Percentiles rank a stretch among this genome's conserved stretches.
Conservation (phyloP, 1,284 basidiomycete species). For the Cutaneotrichosporon sp. region DNA sequence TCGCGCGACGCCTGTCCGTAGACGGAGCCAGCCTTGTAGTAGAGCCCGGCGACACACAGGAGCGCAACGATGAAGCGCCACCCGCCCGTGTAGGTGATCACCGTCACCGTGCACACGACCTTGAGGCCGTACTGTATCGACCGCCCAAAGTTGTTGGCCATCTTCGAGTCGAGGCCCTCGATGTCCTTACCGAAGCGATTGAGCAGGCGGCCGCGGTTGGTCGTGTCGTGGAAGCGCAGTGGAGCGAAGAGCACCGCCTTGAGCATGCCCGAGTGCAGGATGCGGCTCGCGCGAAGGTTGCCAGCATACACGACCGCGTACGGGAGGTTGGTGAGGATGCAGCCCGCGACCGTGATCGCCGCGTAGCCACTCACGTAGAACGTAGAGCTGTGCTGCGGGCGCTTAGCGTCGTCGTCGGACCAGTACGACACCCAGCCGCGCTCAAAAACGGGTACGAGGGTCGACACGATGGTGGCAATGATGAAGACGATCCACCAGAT, state of each 20-base stretch:
- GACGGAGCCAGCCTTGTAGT: conserved; percentile 61
- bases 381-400: conserved; percentile 57
- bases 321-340: conserved; percentile 43
- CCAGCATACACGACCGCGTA: conserved; percentile 59
- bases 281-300: conserved; percentile 67
- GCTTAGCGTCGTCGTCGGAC: conserved; percentile 32
- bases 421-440: conserved; percentile 74
- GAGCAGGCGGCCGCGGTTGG: conserved; percentile 78
- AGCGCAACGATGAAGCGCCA: conserved; percentile 68
- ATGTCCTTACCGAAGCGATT: conserved; percentile 95
- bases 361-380: conserved; percentile 82
- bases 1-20: conserved; percentile 86
- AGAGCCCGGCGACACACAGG: conserved; percentile 61
- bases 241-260: conserved; percentile 85
- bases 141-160: conserved; percentile 76
- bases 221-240: conserved; percentile 91
- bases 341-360: conserved; percentile 46
- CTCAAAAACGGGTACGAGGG: conserved; percentile 73
- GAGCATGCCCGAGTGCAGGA: conserved; percentile 72
- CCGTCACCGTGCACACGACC: conserved; percentile 53
- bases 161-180: conserved; percentile 82
- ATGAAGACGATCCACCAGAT: conserved; percentile 68
- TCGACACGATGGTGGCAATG: conserved; percentile 63
- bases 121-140: conserved; percentile 62
- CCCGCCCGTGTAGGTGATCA: conserved; percentile 81